Conservation (phyloP, 768 basidiomycete genomes). For the Xanthoconium purpureum region DNA sequence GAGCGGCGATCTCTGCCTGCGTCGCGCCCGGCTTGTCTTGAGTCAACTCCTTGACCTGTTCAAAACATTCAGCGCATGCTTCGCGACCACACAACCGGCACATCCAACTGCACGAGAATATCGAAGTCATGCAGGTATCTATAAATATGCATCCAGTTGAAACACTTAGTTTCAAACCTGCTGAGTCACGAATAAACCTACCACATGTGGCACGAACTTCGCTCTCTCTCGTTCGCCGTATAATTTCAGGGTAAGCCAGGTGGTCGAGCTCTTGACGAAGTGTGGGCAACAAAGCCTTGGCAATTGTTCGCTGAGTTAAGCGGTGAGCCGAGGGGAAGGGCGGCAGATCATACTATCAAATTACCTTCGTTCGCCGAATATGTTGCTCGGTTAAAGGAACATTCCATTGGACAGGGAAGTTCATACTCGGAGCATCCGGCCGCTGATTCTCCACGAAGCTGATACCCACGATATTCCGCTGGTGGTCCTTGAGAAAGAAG, state of each 20-base stretch:
- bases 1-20: slow-evolving; percentile 45
- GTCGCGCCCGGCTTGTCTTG: slow-evolving; percentile 47
- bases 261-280: slow-evolving; percentile 65
- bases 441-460: slow-evolving; percentile 67
- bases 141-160: slow-evolving; percentile 10
- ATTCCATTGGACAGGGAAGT: slow-evolving; percentile 67
- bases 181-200: slow-evolving; percentile 34
- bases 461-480: slow-evolving; percentile 59
- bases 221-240: slow-evolving; percentile 72
- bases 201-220: slow-evolving; percentile 86
- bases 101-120: slow-evolving; percentile 89
- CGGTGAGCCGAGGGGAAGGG: slow-evolving; percentile 9
- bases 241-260: slow-evolving; percentile 51
- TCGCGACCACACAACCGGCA: slow-evolving; percentile 90
- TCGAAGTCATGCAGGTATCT: slow-evolving; percentile 94
- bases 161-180: slow-evolving; percentile 4
- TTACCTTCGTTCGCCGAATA: slow-evolving; percentile 61
- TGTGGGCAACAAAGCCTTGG: slow-evolving; percentile 63
- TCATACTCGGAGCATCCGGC: slow-evolving; percentile 56
- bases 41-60: slow-evolving; percentile 64
- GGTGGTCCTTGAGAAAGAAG: slow-evolving; percentile 64
- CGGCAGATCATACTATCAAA: slow-evolving; percentile 1
- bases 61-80: slow-evolving; percentile 81
- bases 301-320: slow-evolving; percentile 55
- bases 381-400: slow-evolving; percentile 47